Conservation (phyloP, 75 land plant species). For the Pseudotsuga menziesii region DNA sequence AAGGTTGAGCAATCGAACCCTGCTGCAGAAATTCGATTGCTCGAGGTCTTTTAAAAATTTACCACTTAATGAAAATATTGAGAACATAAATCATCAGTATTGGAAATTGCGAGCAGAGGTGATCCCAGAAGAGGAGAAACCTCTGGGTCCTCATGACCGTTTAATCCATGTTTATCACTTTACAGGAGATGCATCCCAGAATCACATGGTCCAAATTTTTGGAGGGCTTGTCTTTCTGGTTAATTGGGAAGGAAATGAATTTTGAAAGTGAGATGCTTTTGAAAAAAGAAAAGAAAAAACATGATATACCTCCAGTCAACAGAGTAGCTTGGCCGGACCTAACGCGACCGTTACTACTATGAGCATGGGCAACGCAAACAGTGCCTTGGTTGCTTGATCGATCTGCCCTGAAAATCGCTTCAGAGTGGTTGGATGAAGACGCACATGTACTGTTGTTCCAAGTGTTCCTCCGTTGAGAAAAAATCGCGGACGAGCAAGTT, state of each 20-base stretch:
- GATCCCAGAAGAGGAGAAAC: conserved; percentile 98
- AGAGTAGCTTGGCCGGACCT: too few species aligned
- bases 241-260: conserved; percentile 50
- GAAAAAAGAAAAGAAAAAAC: too few species aligned
- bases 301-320: too few species aligned
- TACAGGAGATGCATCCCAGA: conserved; percentile 70
- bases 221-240: conserved; percentile 96
- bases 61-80: conserved; percentile 80
- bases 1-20: conserved; percentile 95
- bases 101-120: conserved; percentile 98
- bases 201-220: conserved; percentile 87
- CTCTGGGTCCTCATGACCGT: conserved; percentile 77
- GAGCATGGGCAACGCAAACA: too few species aligned
- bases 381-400: too few species aligned
- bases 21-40: conserved; percentile 80
- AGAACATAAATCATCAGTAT: conserved; percentile 93
- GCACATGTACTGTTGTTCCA: too few species aligned
- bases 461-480: too few species aligned
- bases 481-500: too few species aligned
- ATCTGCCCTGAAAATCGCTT: too few species aligned
- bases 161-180: conserved; percentile 96
- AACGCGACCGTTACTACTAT: too few species aligned
- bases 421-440: too few species aligned
- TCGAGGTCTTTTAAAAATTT: conserved; percentile 99
- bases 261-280: too few species aligned